Evolutionary conservation across 306 rosid genomes (phyloP), one percentile per base, ranked within the genome.

Genomic region (Benincasa hispida): DNA sequence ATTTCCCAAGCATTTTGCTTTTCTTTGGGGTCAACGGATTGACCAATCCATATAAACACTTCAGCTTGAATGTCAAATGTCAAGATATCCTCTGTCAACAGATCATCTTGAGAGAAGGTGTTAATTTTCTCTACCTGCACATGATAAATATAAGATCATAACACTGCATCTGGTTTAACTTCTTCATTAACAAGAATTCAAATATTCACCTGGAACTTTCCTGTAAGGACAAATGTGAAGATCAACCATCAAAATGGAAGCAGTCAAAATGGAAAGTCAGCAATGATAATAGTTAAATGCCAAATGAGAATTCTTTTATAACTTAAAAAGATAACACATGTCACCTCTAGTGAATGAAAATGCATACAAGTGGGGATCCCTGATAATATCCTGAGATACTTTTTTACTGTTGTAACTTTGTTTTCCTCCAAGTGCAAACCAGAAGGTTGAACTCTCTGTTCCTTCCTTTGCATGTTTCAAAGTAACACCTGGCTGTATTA

Each of bases 41-140:
- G 97, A 60, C 99, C 99, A 82, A 95, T 86, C 99, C 99, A 95
- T 79, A 95, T 84, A 85, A 95, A 89, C 77, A 95, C 96, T 90
- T 95, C 99, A n/a, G 92, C 98, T 77, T 92, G 98, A 0, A 98
- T 92, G 82, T 95, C 97, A 54, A 95, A 97, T 74, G 92, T 85
- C 82, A 95, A 88, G 78, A 90, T 85, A 85, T 95, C 99, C 85
- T 95, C 98, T 3, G 98, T 88, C 83, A 95, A 79, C 81, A 92
- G 83, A 90, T 95, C 99, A 84, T 95, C 99, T 80, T 95, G 99
- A 76, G 89, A 86, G 48, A 95, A 95, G 89, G 89, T 92, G 91
- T 84, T 81, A 78, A 95, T 80, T 84, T 95, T 98, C 80, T 95
- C 98, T 69, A 85, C 87, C 99, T 95, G 87, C 57, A 78, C 83